phyloP scores from a whole-genome alignment of 495 filamentous ascomycete species.

The Trichoderma erinaceum region DNA sequence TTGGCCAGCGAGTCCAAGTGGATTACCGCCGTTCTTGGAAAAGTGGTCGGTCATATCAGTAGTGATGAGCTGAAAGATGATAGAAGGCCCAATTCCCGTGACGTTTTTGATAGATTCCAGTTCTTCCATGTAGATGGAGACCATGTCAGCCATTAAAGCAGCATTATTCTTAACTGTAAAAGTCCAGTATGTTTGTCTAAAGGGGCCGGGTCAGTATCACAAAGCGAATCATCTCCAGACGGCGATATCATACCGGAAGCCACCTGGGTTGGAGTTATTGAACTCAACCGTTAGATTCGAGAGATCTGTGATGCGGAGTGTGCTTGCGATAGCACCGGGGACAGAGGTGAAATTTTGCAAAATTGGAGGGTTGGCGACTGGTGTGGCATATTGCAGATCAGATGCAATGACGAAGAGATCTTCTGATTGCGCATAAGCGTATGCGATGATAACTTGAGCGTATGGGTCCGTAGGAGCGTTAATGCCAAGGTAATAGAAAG shows the following conservation, averaged over 20 bases:
- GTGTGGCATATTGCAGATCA: slow-evolving; percentile 39
- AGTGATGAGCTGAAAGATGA: slow-evolving; percentile 24
- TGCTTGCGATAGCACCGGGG: slow-evolving; percentile 29
- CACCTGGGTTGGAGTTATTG: slow-evolving; percentile 33
- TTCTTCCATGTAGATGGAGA: slow-evolving; percentile 28
- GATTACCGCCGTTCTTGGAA: slow-evolving; percentile 29
- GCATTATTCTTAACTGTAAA: slow-evolving; percentile 33
- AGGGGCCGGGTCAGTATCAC: background rate
- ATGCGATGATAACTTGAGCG: slow-evolving; percentile 42
- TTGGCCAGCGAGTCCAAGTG: slow-evolving; percentile 25
- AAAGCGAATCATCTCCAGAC: background rate
- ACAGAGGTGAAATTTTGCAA: slow-evolving; percentile 37
- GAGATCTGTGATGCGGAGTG: slow-evolving; percentile 37
- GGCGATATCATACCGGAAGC: slow-evolving; percentile 31
- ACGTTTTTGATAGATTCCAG: background rate
- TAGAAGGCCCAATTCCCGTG: slow-evolving; percentile 15
- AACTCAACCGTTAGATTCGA: slow-evolving; percentile 41
- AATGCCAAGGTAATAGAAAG: slow-evolving; percentile 33
- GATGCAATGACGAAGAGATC: slow-evolving; percentile 27
- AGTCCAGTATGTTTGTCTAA: slow-evolving; percentile 38
- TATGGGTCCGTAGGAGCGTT: slow-evolving; percentile 35
- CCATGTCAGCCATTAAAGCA: slow-evolving; percentile 30
- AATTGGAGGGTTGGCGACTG: slow-evolving; percentile 33
- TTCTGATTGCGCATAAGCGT: slow-evolving; percentile 27
- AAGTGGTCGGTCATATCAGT: slow-evolving; percentile 24